Percentiles rank a stretch among this genome's conserved stretches.
Evolutionary conservation across 768 basidiomycete species (phyloP).

Genomic region (Suillus subluteus): DNA sequence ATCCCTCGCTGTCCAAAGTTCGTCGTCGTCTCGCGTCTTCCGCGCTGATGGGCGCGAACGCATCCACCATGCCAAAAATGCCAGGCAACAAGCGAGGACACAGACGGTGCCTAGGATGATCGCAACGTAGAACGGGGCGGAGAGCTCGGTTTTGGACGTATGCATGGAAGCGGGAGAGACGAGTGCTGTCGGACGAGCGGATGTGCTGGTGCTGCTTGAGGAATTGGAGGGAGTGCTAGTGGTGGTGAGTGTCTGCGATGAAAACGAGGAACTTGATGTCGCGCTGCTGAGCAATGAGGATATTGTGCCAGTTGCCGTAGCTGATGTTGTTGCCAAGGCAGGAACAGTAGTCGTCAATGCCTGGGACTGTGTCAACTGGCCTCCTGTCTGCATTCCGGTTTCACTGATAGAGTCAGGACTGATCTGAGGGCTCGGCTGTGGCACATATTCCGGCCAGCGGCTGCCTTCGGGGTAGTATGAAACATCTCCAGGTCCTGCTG

Average conservation of each 20-base stretch:
- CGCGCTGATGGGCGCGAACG: slow-evolving; percentile 42
- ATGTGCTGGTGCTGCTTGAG: background rate
- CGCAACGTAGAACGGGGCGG: slow-evolving; percentile 51
- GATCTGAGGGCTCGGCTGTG: background rate
- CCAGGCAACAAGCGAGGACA: slow-evolving; percentile 46
- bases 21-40: slow-evolving; percentile 35
- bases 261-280: background rate
- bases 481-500: background rate
- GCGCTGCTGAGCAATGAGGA: slow-evolving; percentile 8
- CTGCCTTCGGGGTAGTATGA: background rate
- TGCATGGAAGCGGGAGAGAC: slow-evolving; percentile 26
- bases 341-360: background rate
- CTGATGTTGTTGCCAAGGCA: slow-evolving; percentile 15
- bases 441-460: background rate
- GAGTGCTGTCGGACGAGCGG: slow-evolving; percentile 15
- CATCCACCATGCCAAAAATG: slow-evolving; percentile 53
- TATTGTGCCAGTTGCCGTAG: slow-evolving; percentile 12
- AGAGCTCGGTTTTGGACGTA: slow-evolving; percentile 20
- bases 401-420: background rate
- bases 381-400: background rate
- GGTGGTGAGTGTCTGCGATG: background rate
- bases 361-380: background rate
- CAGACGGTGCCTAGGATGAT: slow-evolving; percentile 53
- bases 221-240: background rate
- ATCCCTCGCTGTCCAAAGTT: slow-evolving; percentile 38